Conservation (phyloP, 495 filamentous ascomycete genomes). For the Darksidea phi region DNA sequence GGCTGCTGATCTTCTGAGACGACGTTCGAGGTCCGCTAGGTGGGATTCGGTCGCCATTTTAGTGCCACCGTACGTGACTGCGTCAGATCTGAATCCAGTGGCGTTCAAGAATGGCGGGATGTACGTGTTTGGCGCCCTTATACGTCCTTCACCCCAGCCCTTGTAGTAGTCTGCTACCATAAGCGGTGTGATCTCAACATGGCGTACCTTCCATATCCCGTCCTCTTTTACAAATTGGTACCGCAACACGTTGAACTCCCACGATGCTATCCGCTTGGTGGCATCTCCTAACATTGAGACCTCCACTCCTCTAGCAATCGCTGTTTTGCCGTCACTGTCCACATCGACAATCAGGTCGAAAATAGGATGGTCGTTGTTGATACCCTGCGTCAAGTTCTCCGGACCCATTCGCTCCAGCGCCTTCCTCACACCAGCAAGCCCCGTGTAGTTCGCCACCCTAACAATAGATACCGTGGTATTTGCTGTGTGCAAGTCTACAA, state of each 20-base stretch:
- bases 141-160: slow-evolving; percentile 21
- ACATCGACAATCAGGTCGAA: slow-evolving; percentile 23
- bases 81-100: background rate
- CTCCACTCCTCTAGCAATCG: slow-evolving; percentile 21
- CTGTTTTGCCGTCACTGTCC: slow-evolving; percentile 8
- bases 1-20: slow-evolving; percentile 16
- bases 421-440: slow-evolving; percentile 4
- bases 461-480: background rate
- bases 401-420: slow-evolving; percentile 19
- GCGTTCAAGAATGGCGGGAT: slow-evolving; percentile 12
- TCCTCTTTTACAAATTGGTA: slow-evolving; percentile 22
- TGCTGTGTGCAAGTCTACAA: slow-evolving; percentile 14
- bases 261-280: slow-evolving; percentile 15
- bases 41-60: background rate
- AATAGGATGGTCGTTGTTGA: slow-evolving; percentile 26
- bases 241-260: slow-evolving; percentile 29
- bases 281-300: slow-evolving; percentile 26
- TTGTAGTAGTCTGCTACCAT: slow-evolving; percentile 27
- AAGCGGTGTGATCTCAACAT: slow-evolving; percentile 8
- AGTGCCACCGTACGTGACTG: background rate
- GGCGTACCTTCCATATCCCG: slow-evolving; percentile 15
- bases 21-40: slow-evolving; percentile 18
- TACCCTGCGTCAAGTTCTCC: slow-evolving; percentile 19
- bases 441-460: background rate
- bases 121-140: background rate